A percentile compares a stretch with the other conserved stretches of the same genome.
Conservation (phyloP, 1,284 basidiomycete genomes). For the Schizopora paradoxa region DNA sequence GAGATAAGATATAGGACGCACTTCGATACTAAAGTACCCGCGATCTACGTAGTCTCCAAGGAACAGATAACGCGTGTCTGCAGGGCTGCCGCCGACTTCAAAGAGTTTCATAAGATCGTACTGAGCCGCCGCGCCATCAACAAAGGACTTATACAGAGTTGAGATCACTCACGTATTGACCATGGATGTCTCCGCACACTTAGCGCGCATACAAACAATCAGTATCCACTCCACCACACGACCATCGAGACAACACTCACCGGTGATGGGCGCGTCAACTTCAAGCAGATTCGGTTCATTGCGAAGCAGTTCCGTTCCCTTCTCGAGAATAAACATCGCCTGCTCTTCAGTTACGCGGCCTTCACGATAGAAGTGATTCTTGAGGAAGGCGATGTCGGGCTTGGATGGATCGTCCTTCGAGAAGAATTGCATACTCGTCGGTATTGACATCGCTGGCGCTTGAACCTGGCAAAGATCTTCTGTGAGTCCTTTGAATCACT, state of each 20-base stretch:
- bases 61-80: slow-evolving; percentile 90
- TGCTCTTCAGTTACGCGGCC: slow-evolving; percentile 89
- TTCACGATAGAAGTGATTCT: slow-evolving; percentile 98
- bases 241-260: slow-evolving; percentile 37
- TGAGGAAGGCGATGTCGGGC: slow-evolving; percentile 95
- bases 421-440: slow-evolving; percentile 93
- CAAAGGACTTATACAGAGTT: not conserved
- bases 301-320: slow-evolving; percentile 70
- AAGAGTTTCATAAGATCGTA: slow-evolving; percentile 95
- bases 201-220: slow-evolving; percentile 11
- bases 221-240: not conserved
- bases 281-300: slow-evolving; percentile 82
- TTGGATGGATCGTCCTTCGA: slow-evolving; percentile 78
- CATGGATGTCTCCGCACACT: slow-evolving; percentile 93
- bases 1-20: slow-evolving; percentile 29
- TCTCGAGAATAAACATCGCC: slow-evolving; percentile 82
- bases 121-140: slow-evolving; percentile 33
- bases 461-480: slow-evolving; percentile 59
- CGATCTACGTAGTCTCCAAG: slow-evolving; percentile 94
- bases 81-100: slow-evolving; percentile 90
- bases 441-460: slow-evolving; percentile 89
- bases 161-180: slow-evolving; percentile 76
- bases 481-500: not conserved
- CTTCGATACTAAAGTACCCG: slow-evolving; percentile 91
- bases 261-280: slow-evolving; percentile 92